Evolutionary conservation across 495 filamentous ascomycete genomes (phyloP).

Genomic region (Usnea hakonensis): DNA sequence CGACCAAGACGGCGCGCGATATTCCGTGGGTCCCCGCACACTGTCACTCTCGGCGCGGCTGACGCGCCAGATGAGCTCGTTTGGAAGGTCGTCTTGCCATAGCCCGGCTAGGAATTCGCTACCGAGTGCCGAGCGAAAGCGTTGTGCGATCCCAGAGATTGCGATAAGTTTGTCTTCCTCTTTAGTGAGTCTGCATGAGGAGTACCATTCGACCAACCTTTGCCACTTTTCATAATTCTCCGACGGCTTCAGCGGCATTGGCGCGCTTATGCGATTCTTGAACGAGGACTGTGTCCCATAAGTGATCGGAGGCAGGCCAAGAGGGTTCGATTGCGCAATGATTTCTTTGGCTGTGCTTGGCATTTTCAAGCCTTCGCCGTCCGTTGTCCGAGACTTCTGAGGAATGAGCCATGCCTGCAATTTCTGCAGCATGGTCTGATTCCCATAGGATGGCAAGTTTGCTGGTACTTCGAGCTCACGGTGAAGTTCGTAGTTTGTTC

Average conservation of each 20-base stretch:
- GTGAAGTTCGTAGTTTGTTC: neutral
- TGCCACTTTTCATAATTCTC: conserved; percentile 7
- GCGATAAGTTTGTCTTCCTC: neutral
- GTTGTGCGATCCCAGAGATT: neutral
- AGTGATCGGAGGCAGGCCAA: neutral
- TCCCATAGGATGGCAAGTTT: neutral
- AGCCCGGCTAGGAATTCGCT: conserved; percentile 3
- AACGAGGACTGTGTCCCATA: conserved; percentile 6
- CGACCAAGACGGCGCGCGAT: conserved; percentile 2
- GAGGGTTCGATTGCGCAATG: neutral
- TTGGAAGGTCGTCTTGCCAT: conserved; percentile 8
- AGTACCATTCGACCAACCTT: neutral
- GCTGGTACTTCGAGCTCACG: neutral
- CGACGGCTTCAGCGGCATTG: neutral
- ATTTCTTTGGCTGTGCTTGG: neutral
- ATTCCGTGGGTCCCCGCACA: neutral
- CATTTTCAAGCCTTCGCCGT: neutral
- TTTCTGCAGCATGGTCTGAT: neutral
- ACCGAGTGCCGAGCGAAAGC: conserved; percentile 5
- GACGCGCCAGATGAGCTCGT: conserved; percentile 5
- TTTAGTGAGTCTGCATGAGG: neutral
- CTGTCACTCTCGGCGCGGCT: neutral
- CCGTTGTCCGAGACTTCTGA: neutral
- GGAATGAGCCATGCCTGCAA: neutral
- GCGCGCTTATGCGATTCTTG: neutral